These are phyloP conservation scores for Clarireedia monteithiana DNA, from an alignment of 2,329 filamentous ascomycete species.

Conservation along the genomic window DNA sequence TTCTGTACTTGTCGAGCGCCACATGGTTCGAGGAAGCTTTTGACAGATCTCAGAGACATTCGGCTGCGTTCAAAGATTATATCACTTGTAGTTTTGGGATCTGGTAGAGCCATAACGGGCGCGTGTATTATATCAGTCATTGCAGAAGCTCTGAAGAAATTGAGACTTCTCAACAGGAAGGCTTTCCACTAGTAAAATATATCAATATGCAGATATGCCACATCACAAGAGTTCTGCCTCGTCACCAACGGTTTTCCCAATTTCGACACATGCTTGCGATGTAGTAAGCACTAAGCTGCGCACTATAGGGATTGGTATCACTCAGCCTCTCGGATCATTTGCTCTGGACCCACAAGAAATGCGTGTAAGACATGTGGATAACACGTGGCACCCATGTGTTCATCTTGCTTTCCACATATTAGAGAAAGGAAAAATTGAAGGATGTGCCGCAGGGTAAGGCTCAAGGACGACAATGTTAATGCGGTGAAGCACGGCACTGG, in stretches of 20 bases:
- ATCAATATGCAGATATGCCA: not conserved
- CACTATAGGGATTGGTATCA: not conserved
- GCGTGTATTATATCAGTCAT: not conserved
- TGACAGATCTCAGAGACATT: not conserved
- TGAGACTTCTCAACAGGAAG: not conserved
- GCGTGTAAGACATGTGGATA: constrained; percentile 4
- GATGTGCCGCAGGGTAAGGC: no score
- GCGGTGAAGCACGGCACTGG: no score
- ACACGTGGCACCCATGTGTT: constrained; percentile 4
- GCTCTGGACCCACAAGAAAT: not conserved
- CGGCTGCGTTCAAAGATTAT: not conserved
- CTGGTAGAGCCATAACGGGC: not conserved
- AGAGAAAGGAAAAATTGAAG: no score
- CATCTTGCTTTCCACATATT: no score
- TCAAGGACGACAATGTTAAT: no score
- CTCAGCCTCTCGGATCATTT: constrained; percentile 1
- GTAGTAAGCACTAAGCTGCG: not conserved
- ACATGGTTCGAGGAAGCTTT: not conserved
- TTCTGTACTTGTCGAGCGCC: not conserved
- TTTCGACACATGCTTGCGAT: not conserved
- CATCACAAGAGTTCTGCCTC: not conserved
- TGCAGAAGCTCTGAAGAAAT: not conserved
- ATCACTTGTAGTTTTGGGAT: not conserved
- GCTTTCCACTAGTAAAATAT: not conserved
- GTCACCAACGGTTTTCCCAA: not conserved